Evolutionary conservation across 805 yeast genomes (phyloP).

Genomic region (Spathaspora hagerdaliae): DNA sequence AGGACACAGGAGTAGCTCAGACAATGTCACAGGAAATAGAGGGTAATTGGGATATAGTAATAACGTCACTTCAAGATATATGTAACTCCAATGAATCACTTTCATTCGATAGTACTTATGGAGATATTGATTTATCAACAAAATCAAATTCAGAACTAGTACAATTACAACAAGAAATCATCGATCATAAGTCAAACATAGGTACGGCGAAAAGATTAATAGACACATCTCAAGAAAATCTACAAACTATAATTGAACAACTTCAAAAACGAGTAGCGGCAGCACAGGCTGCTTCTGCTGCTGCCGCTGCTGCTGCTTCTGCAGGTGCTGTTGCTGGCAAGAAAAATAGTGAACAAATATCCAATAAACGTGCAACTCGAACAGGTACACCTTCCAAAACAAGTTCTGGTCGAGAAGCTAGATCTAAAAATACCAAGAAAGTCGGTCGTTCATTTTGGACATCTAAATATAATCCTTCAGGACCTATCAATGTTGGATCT

Average conservation of each 20-base stretch:
- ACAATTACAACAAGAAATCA: constrained; percentile 36
- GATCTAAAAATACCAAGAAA: constrained; percentile 11
- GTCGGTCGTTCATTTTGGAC: constrained; percentile 44
- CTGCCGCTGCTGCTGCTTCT: neutral
- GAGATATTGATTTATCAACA: constrained; percentile 24
- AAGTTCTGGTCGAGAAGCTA: constrained; percentile 1
- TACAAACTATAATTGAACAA: constrained; percentile 40
- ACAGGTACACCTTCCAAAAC: constrained; percentile 1
- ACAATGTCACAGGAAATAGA: constrained; percentile 33
- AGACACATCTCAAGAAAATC: constrained; percentile 40
- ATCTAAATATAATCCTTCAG: constrained; percentile 59
- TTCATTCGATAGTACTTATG: constrained; percentile 42
- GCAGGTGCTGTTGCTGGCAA: neutral
- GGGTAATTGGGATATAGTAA: constrained; percentile 65
- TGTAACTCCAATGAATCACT: constrained; percentile 57
- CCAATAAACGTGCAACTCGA: constrained; percentile 5
- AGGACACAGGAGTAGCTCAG: neutral
- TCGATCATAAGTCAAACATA: constrained; percentile 54
- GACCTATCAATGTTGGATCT: constrained; percentile 58
- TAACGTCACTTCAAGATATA: constrained; percentile 64
- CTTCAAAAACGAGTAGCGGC: constrained; percentile 15
- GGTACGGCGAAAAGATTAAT: constrained; percentile 43
- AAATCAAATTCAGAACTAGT: constrained; percentile 37
- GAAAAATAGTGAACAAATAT: neutral
- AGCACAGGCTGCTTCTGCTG: neutral